Evolutionary conservation across 2,329 filamentous ascomycete genomes (phyloP), one percentile per base, ranked within the genome.

Genomic region (Fusarium fracticaudum): DNA sequence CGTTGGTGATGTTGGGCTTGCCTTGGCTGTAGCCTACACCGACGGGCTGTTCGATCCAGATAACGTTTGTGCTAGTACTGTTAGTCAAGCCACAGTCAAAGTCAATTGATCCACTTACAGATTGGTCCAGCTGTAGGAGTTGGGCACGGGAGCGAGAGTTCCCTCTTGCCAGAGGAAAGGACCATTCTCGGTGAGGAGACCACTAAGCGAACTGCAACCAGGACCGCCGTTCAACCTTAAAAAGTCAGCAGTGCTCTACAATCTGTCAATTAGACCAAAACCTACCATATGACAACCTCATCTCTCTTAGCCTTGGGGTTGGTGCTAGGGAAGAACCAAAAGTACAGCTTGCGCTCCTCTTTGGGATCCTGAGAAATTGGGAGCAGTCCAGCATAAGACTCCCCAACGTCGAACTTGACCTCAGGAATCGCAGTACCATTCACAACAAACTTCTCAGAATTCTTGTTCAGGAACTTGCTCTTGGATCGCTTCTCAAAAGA

Each of bases 51-150:
- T 94, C 93, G 14, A 93, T 87, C 89, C 91, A 96, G 53, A 96
- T 84, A 77, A 95, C 89, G 80, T 95, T 94, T 60, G 93, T 93
- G 41, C 76, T 78, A 17, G 5, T n/a, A 0, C 2, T 20, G 24
- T 50, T 33, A 35, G 51, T 62, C 5, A 10, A 31, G n/a, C 6
- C 6, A 2, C 2, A 3, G 0, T 1, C 4, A 9, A 1, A 18
- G 6, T 1, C 1, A 1, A 3, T 20, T 1, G 5, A 6, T 13
- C 0, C 3, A 26, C 74, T 67, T 61, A 78, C 76, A 96, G 82
- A 58, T 92, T 92, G 68, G 89, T 89, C 92, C 92, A 95, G n/a
- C 88, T 88, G 84, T 91, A 95, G 0, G 88, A 86, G 78, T 95
- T 95, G 50, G 85, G 83, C 0, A 90, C 85, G 0, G 93, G 92